Percentiles rank a stretch among this genome's conserved stretches.
These are phyloP conservation scores for Clavaria fumosa DNA, from an alignment of 768 basidiomycete species.

Conservation along the genomic window DNA sequence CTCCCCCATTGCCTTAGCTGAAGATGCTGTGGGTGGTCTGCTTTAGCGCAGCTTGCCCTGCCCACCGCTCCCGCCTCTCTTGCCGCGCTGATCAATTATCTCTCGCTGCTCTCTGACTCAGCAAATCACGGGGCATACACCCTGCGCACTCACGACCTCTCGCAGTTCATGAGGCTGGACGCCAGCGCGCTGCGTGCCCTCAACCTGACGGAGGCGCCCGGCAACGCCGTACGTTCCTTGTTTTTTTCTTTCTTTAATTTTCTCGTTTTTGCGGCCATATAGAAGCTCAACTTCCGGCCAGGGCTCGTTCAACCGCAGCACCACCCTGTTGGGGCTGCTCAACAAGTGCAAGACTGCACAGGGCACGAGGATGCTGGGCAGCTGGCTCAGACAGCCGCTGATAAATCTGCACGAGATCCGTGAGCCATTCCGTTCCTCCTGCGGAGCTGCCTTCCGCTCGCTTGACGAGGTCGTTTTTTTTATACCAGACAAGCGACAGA, in stretches of 20 bases:
- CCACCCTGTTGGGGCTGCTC: slow-evolving; percentile 75
- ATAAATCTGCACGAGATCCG: slow-evolving; percentile 89
- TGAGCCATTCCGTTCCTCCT: slow-evolving; percentile 24
- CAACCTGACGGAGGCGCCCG: slow-evolving; percentile 63
- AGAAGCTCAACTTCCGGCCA: slow-evolving; percentile 11
- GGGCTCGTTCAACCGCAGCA: slow-evolving; percentile 59
- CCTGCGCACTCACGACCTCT: slow-evolving; percentile 76
- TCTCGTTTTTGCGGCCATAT: too few species aligned
- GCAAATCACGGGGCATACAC: slow-evolving; percentile 69
- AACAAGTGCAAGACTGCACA: slow-evolving; percentile 97
- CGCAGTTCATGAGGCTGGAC: slow-evolving; percentile 92
- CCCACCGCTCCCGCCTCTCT: slow-evolving; percentile 69
- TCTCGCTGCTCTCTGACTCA: slow-evolving; percentile 62
- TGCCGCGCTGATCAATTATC: slow-evolving; percentile 68
- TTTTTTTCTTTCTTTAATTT: neutral
- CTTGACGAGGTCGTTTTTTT: slow-evolving; percentile 1
- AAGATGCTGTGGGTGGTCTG: slow-evolving; percentile 2
- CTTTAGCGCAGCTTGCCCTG: slow-evolving; percentile 61
- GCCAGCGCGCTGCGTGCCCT: slow-evolving; percentile 87
- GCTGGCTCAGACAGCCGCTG: slow-evolving; percentile 93
- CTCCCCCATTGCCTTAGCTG: neutral
- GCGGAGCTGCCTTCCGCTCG: too few species aligned
- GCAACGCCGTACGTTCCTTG: slow-evolving; percentile 28
- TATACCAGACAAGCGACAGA: slow-evolving; percentile 60
- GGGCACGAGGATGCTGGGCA: slow-evolving; percentile 72